These are phyloP conservation scores for Lumnitzera racemosa DNA, from an alignment of 345 rosid genomes.

Conservation along the genomic window DNA sequence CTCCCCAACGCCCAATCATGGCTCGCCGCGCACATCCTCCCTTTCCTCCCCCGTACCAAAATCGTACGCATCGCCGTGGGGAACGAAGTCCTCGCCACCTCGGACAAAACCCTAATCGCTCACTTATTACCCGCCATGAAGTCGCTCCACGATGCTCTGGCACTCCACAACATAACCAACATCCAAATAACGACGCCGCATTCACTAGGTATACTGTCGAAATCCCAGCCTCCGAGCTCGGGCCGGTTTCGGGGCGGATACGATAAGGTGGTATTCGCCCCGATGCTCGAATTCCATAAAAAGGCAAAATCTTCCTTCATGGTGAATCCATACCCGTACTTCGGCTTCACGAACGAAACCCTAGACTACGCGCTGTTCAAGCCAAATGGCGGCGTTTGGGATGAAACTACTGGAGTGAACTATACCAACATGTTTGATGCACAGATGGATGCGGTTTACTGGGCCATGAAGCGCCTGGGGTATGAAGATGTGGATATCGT, in stretches of 20 bases:
- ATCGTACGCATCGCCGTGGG: slow-evolving; percentile 64
- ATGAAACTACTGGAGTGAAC: slow-evolving; percentile 52
- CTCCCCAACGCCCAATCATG: slow-evolving; percentile 52
- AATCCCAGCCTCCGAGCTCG: slow-evolving; percentile 71
- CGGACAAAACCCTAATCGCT: slow-evolving; percentile 50
- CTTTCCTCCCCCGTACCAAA: slow-evolving; percentile 37
- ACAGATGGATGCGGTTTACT: slow-evolving; percentile 78
- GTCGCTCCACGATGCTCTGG: slow-evolving; percentile 44
- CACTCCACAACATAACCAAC: slow-evolving; percentile 36
- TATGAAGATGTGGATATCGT: slow-evolving; percentile 66
- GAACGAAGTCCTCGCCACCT: slow-evolving; percentile 63
- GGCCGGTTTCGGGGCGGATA: slow-evolving; percentile 63
- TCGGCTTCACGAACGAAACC: slow-evolving; percentile 63
- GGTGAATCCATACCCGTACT: slow-evolving; percentile 89
- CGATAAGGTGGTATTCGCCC: slow-evolving; percentile 54
- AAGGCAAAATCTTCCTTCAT: slow-evolving; percentile 69
- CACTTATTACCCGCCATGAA: slow-evolving; percentile 64
- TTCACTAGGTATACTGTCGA: slow-evolving; percentile 55
- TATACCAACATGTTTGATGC: slow-evolving; percentile 99
- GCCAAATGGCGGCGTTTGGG: slow-evolving; percentile 63
- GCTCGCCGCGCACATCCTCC: slow-evolving; percentile 47
- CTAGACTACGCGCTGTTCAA: slow-evolving; percentile 72
- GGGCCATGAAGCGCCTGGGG: slow-evolving; percentile 63
- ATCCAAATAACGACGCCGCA: slow-evolving; percentile 69
- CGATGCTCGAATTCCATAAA: slow-evolving; percentile 61